Evolutionary conservation across 305 asterid species (phyloP), one percentile per base, ranked within the genome.

Genomic region (Fraxinus floribunda): DNA sequence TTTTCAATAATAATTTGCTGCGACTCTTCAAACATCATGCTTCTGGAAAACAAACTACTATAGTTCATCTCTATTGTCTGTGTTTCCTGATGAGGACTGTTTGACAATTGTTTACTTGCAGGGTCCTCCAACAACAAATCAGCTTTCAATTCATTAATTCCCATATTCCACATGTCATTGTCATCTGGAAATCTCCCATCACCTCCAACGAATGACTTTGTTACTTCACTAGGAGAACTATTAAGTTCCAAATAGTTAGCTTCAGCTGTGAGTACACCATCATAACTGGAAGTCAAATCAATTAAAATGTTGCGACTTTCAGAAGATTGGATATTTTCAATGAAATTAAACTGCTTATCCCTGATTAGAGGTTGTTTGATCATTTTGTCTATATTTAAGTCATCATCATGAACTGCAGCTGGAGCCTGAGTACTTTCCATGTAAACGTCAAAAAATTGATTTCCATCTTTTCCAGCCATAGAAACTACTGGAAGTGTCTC

Each of bases 21-120:
- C 60, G 87, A 85, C 81, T 86, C 87, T 38, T 84, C 87, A 77
- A n/a, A 73, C 34, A 75, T 75, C 78, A 75, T 77, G 84, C 70
- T 88, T 85, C 77, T 83, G 46, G 86, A 64, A 71, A 76, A 76
- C 49, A 84, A 73, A 80, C 86, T 80, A 78, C 85, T 76, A 76
- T 80, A 38, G 52, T 85, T 82, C 80, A 73, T 72, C 74, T 84
- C 88, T 32, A 72, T 79, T 76, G 78, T 68, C 81, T 79, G 84
- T 38, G 82, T 80, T 57, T 81, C 91, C 81, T 83, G 83, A 83
- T 74, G 82, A 81, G 81, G 85, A 85, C 60, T 81, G 68, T 70
- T 75, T 44, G 85, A 75, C 68, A 78, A 64, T 75, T 68, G 85
- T 83, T 64, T 46, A 77, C 35, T 13, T 52, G 82, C 79, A 79